phyloP scores from a whole-genome alignment of 306 rosid genomes.

The Fragaria iinumae region DNA sequence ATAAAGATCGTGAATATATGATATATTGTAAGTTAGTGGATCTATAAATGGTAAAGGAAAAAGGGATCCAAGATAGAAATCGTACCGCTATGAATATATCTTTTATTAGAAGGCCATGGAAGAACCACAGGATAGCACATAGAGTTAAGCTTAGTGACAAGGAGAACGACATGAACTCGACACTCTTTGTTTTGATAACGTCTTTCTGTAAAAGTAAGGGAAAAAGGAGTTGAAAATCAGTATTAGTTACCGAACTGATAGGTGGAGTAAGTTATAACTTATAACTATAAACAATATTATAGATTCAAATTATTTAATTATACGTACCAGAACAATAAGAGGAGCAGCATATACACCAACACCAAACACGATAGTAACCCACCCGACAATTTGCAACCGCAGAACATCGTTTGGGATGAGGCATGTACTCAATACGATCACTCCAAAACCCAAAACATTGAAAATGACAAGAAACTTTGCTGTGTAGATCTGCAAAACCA shows the following conservation, averaged over 20 bases:
- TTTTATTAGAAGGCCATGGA: conserved; percentile 33
- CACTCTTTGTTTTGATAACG: conserved; percentile 43
- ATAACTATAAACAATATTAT: background rate
- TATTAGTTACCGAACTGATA: background rate
- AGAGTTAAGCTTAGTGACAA: conserved; percentile 40
- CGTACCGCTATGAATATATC: conserved; percentile 44
- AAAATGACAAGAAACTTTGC: conserved; percentile 28
- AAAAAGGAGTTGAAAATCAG: background rate
- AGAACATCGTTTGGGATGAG: background rate
- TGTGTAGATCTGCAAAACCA: conserved; percentile 29
- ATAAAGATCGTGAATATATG: background rate
- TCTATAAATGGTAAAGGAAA: background rate
- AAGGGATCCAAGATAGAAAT: background rate
- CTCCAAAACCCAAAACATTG: conserved; percentile 24
- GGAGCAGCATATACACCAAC: conserved; percentile 51
- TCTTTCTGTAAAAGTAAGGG: conserved; percentile 29
- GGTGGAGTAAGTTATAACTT: background rate
- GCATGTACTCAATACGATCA: conserved; percentile 26
- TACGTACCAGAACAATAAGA: conserved; percentile 40
- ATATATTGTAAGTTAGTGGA: background rate
- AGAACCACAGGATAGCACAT: conserved; percentile 38
- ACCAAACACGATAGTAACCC: conserved; percentile 34
- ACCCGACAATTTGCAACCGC: conserved; percentile 32
- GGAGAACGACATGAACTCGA: conserved; percentile 40
- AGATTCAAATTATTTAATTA: background rate